Evolutionary conservation across 495 filamentous ascomycete species (phyloP).

Genomic region (Daldinia decipiens): DNA sequence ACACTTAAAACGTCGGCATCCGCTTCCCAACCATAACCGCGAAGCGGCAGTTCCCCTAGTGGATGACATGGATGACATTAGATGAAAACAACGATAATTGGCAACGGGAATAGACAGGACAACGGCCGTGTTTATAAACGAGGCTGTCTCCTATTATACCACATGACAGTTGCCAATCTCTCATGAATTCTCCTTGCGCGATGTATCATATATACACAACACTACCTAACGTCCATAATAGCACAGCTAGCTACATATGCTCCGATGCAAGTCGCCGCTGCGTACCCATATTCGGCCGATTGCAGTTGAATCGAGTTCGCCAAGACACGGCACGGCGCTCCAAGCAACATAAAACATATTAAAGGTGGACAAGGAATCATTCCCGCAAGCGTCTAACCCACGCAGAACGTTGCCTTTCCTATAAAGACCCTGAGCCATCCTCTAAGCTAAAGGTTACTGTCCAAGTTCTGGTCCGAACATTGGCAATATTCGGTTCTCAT

Average conservation of each 20-base stretch:
- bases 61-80: slow-evolving; percentile 25
- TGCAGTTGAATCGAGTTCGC: slow-evolving; percentile 38
- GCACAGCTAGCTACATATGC: slow-evolving; percentile 8
- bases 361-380: slow-evolving; percentile 25
- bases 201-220: background rate
- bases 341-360: slow-evolving; percentile 16
- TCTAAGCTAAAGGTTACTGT: slow-evolving; percentile 18
- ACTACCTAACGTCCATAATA: slow-evolving; percentile 13
- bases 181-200: background rate
- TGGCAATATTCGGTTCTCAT: slow-evolving; percentile 23
- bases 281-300: slow-evolving; percentile 42
- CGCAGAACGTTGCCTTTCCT: slow-evolving; percentile 16
- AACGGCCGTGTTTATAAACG: slow-evolving; percentile 1
- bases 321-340: slow-evolving; percentile 38
- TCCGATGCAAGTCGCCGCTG: slow-evolving; percentile 35
- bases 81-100: slow-evolving; percentile 16
- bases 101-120: slow-evolving; percentile 9
- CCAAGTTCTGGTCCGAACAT: slow-evolving; percentile 29
- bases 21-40: slow-evolving; percentile 1
- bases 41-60: slow-evolving; percentile 34
- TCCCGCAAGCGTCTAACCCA: slow-evolving; percentile 31
- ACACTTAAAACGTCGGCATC: slow-evolving; percentile 1
- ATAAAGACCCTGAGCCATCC: slow-evolving; percentile 24
- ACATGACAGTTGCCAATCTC: slow-evolving; percentile 5
- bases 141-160: slow-evolving; percentile 12